Percentiles rank a stretch among this genome's conserved stretches.
Evolutionary conservation across 768 basidiomycete genomes (phyloP).

Genomic region (Nidularia pulvinata): DNA sequence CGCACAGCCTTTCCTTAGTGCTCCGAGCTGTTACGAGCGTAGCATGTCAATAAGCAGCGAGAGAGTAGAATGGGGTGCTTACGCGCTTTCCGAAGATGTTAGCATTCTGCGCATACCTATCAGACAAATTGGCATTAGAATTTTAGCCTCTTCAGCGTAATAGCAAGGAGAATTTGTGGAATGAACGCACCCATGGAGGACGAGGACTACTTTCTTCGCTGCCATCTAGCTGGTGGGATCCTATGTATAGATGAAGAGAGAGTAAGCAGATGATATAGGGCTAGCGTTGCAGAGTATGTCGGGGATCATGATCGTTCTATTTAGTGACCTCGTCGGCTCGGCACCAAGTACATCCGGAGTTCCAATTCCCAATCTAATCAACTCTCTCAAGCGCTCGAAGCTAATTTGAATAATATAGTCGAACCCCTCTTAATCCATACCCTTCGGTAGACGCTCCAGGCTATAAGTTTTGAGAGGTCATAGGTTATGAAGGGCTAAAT

Average conservation of each 20-base stretch:
- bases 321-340: too few species aligned
- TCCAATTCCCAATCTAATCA: too few species aligned
- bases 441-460: too few species aligned
- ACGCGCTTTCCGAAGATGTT: slow-evolving; percentile 73
- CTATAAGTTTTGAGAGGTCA: too few species aligned
- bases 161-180: neutral
- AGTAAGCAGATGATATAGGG: slow-evolving; percentile 6
- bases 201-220: slow-evolving; percentile 27
- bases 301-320: too few species aligned
- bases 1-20: slow-evolving; percentile 71
- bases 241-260: slow-evolving; percentile 18
- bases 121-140: neutral
- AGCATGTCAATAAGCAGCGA: neutral
- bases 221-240: slow-evolving; percentile 18
- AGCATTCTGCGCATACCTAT: slow-evolving; percentile 74
- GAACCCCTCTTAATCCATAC: too few species aligned
- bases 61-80: slow-evolving; percentile 12
- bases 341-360: too few species aligned
- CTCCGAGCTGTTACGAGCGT: slow-evolving; percentile 55
- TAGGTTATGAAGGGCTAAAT: too few species aligned
- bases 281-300: too few species aligned
- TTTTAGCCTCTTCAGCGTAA: neutral
- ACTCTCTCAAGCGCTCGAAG: neutral
- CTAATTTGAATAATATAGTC: neutral
- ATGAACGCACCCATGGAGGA: slow-evolving; percentile 38